Conservation (phyloP, 2,329 filamentous ascomycete species). For the Stemphylium beticola region DNA sequence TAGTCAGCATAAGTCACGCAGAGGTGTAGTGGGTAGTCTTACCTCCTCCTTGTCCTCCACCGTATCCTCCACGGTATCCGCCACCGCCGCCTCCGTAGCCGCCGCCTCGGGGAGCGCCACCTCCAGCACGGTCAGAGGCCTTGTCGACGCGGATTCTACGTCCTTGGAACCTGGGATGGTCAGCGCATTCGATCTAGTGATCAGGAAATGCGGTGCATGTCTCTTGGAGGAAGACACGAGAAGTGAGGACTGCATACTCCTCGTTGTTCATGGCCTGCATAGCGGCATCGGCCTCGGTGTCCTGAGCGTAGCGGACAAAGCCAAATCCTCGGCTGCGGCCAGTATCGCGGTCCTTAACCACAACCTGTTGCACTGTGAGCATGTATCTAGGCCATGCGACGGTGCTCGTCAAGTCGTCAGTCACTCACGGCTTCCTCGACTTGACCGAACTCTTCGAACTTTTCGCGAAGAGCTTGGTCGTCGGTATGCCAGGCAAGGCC, state of each 20-base stretch:
- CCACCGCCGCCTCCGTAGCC: constrained; percentile 40
- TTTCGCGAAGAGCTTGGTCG: constrained; percentile 81
- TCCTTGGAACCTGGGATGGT: constrained; percentile 78
- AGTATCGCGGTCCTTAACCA: constrained; percentile 97
- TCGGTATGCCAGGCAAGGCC: constrained; percentile 99
- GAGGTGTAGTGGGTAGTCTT: neutral
- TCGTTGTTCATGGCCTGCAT: constrained; percentile 84
- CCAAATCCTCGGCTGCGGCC: constrained; percentile 96
- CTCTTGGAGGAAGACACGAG: neutral
- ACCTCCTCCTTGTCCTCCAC: constrained; percentile 37
- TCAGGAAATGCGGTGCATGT: neutral
- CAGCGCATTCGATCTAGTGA: constrained; percentile 8
- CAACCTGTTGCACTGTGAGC: constrained; percentile 67
- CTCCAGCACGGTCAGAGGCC: constrained; percentile 76
- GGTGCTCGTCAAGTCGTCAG: neutral
- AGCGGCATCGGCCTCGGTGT: constrained; percentile 76
- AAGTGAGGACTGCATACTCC: constrained; percentile 67
- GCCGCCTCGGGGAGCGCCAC: constrained; percentile 53
- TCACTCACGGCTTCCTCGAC: constrained; percentile 93
- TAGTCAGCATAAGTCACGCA: neutral
- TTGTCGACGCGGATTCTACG: constrained; percentile 95
- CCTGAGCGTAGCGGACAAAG: constrained; percentile 86
- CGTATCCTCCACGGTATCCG: constrained; percentile 32
- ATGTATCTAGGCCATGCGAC: neutral
- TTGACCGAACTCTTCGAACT: constrained; percentile 89